Base-by-base conservation (phyloP, 2,329 filamentous ascomycete species). In the Mycogone perniciosa region DNA sequence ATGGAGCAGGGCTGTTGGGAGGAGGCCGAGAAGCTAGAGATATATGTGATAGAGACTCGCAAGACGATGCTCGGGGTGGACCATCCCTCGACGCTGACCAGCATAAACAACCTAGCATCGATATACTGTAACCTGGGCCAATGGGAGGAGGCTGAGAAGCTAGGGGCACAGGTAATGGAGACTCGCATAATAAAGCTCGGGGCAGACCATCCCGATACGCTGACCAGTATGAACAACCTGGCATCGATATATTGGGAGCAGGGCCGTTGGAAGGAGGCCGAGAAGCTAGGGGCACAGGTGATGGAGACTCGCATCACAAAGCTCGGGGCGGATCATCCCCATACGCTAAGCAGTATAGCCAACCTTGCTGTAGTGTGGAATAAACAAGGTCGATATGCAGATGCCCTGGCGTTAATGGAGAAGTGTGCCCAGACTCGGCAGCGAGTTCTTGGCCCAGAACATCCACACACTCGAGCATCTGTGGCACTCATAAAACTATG, bases 341-440 rank as follows among this genome's bases (percentile, higher is more conserved):
- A 41, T 4, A 41, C 38, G 4, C 4, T 41, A 7, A 4, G 2
- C 7, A 41, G 2, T 20, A 41, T 41, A n/a, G 2, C 8, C 3
- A 41, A 41, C 13, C 38, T 41, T 41, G 38, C 38, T 10, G 11
- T 38, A 6, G 35, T 20, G 10, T 38, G n/a, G 40, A 42, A 26
- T n/a, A 11, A 42, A 13, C 40, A 46, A 30, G 48, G 48, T 4
- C 44, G 11, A 11, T 47, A 30, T 43, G 11, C 30, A 6, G 37
- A 58, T 38, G 55, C 58, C 7, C 37, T 39, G 26, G 37, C 37
- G 13, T 39, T 39, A 8, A n/a, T 39, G 37, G 26, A 39, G 37
- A n/a, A n/a, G 8, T 39, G 37, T 39, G 37, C 37, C 26, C 37
- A 39, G 26, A 39, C 9, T 39, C 37, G 37, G 26, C 37, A 39